Base-by-base conservation (phyloP, 805 yeast genomes). In the Sugiyamaella qingdaonensis region DNA sequence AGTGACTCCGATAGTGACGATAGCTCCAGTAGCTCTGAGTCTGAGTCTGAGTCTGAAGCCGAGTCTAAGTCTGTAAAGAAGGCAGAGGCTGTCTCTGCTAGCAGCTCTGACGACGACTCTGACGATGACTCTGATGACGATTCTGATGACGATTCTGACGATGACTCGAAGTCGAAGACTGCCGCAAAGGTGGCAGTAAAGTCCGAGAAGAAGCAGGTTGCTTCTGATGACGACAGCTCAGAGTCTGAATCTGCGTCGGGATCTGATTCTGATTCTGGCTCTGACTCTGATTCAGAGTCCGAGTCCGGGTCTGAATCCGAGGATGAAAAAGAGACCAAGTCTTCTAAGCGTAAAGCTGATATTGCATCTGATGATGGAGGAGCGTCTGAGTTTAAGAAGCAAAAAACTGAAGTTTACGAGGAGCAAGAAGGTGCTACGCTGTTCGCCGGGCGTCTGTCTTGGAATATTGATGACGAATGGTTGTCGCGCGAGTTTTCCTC, bases 401-500 rank as follows among this genome's bases (percentile, higher is more conserved):
- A 74, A 60, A 79, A 78, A 75, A 60, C 64, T 45, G 67, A 65
- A 53, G 57, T 57, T 31, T 54, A 65, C 35, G 72, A 68, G 50
- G 95, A 85, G 73, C 85, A 90, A 64, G 49, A 32, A 19, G 43
- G 42, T 14, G 87, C 92, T 55, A 92, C 98, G 56, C 72, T 94
- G 61, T 94, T 94, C 66, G 98, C 91, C 60, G 99, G 99, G 66
- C 85, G 98, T 77, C 81, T 94, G 67, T 90, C 98, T 18, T 94
- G 98, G 98, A 86, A 84, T 73, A 81, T 94, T 66, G 99, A 94
- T 68, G 97, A 91, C 69, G 95, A 85, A 56, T 88, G 96, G 96
- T 82, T 94, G 71, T 78, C 78, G 73, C 76, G 84, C 57, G 97
- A 88, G 76, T 94, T 94, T 71, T 80, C 78, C 58, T 55, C 56